Evolutionary conservation across 495 filamentous ascomycete genomes (phyloP).

Genomic region (Penicillium cataractarum): DNA sequence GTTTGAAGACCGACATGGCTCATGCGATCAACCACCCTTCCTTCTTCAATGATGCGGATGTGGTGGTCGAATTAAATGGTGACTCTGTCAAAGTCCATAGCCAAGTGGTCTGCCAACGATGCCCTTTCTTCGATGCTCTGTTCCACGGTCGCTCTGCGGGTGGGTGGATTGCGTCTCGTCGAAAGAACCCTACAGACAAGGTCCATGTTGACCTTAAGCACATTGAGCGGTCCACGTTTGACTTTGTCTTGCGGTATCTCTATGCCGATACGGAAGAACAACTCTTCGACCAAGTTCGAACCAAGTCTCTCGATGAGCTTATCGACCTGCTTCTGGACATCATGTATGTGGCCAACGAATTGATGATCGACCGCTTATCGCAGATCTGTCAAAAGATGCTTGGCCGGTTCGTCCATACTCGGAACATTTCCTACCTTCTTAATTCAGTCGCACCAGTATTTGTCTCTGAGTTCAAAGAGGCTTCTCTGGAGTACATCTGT

Average conservation of each 20-base stretch:
- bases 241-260: constrained; percentile 77
- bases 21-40: constrained; percentile 63
- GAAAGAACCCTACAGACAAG: constrained; percentile 51
- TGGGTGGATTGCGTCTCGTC: constrained; percentile 75
- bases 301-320: constrained; percentile 75
- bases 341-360: constrained; percentile 84
- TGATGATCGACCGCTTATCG: constrained; percentile 90
- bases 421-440: constrained; percentile 83
- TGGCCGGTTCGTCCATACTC: constrained; percentile 83
- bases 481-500: constrained; percentile 87
- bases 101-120: constrained; percentile 76
- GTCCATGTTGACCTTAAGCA: constrained; percentile 84
- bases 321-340: constrained; percentile 90
- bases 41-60: constrained; percentile 77
- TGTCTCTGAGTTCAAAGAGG: constrained; percentile 84
- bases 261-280: constrained; percentile 83
- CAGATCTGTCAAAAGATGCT: constrained; percentile 88
- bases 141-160: constrained; percentile 85
- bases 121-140: constrained; percentile 88
- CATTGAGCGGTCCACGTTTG: constrained; percentile 69
- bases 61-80: constrained; percentile 74
- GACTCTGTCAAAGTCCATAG: constrained; percentile 71
- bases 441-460: constrained; percentile 82
- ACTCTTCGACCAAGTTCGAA: constrained; percentile 77
- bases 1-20: constrained; percentile 68